A percentile compares a stretch with the other conserved stretches of the same genome.
Conservation (phyloP, 345 rosid species). For the Rhodamnia argentea region DNA sequence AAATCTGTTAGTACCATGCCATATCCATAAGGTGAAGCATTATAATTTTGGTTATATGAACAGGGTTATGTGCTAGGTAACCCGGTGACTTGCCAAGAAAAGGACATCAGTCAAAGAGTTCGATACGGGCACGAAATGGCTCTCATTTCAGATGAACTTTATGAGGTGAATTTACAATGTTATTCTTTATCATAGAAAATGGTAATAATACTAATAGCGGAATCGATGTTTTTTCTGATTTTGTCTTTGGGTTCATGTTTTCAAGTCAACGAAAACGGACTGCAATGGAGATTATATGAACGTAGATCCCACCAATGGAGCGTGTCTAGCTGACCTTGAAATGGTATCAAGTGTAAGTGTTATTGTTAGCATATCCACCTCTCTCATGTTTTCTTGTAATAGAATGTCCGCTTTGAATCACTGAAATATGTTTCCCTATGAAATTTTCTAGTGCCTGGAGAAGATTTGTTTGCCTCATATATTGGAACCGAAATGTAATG, state of each 20-base stretch:
- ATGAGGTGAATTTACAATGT: slow-evolving; percentile 14
- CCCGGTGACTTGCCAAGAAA: slow-evolving; percentile 11
- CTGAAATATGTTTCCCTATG: not conserved
- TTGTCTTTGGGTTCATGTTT: no score
- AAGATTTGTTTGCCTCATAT: not conserved
- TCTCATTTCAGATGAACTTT: slow-evolving; percentile 44
- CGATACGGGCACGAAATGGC: slow-evolving; percentile 22
- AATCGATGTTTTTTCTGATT: no score
- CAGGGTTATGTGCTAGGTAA: slow-evolving; percentile 46
- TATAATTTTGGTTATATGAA: not conserved
- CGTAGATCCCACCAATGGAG: not conserved
- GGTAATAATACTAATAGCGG: no score
- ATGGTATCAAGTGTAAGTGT: not conserved
- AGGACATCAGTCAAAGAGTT: slow-evolving; percentile 19
- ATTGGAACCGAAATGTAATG: not conserved
- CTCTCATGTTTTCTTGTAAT: no score
- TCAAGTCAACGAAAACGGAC: not conserved
- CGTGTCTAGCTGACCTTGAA: slow-evolving; percentile 2
- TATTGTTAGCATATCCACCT: no score
- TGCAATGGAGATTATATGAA: slow-evolving; percentile 11
- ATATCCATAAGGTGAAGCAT: no score
- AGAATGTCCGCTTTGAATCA: no score
- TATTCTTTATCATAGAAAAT: no score
- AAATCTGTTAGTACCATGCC: no score
- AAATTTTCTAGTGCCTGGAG: not conserved